Evolutionary conservation across 768 basidiomycete species (phyloP).

Genomic region (Crepidotus variabilis): DNA sequence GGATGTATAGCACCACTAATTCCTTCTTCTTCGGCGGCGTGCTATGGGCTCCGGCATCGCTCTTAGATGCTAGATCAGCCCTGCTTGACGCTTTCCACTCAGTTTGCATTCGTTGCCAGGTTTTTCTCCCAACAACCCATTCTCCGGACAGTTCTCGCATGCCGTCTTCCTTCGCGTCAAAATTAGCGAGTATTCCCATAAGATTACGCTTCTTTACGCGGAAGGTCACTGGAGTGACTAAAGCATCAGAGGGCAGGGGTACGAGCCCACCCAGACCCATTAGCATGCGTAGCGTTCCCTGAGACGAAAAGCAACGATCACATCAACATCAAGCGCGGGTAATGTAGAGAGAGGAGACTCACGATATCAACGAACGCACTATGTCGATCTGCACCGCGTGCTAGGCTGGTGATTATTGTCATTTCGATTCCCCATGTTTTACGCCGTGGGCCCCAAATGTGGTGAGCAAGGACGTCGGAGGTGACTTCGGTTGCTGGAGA

Average conservation of each 20-base stretch:
- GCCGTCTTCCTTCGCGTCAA: slow-evolving; percentile 75
- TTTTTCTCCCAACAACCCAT: slow-evolving; percentile 93
- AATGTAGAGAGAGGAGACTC: slow-evolving; percentile 21
- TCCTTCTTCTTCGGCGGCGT: slow-evolving; percentile 47
- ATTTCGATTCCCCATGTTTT: slow-evolving; percentile 94
- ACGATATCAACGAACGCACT: slow-evolving; percentile 83
- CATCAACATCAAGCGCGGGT: not conserved
- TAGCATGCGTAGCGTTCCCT: slow-evolving; percentile 52
- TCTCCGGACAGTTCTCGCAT: slow-evolving; percentile 83
- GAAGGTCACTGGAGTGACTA: slow-evolving; percentile 94
- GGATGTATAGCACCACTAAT: slow-evolving; percentile 87
- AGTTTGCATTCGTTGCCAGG: slow-evolving; percentile 83
- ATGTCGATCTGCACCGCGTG: slow-evolving; percentile 80
- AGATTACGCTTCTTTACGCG: slow-evolving; percentile 67
- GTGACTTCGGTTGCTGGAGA: slow-evolving; percentile 44
- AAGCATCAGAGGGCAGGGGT: slow-evolving; percentile 87
- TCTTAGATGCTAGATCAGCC: slow-evolving; percentile 15
- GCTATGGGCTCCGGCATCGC: slow-evolving; percentile 4
- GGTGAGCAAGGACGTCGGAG: slow-evolving; percentile 71
- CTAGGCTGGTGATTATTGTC: slow-evolving; percentile 82
- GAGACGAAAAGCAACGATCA: slow-evolving; percentile 1
- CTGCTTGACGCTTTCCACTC: slow-evolving; percentile 63
- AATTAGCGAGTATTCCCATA: slow-evolving; percentile 73
- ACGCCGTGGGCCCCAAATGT: slow-evolving; percentile 82
- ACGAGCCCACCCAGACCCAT: slow-evolving; percentile 80